A percentile compares a stretch with the other conserved stretches of the same genome.
These are phyloP conservation scores for Tritrichomonas foetus DNA, from an alignment of 208 protist species.

Conservation along the genomic window DNA sequence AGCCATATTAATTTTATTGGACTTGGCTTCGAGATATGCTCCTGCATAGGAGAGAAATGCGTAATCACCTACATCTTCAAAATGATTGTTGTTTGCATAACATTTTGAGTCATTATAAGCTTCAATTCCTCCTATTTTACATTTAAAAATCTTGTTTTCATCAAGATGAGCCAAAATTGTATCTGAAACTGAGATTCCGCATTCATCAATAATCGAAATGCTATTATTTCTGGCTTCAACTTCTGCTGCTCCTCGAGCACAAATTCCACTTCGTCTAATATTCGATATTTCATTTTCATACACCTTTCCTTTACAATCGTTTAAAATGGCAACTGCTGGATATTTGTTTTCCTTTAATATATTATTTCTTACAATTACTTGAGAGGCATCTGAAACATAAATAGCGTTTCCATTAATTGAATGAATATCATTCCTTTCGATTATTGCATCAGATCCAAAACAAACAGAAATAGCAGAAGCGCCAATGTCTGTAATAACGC, in stretches of 20 bases:
- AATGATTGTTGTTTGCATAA: not conserved
- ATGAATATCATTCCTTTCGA: not conserved
- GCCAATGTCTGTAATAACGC: not conserved
- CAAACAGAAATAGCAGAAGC: not conserved
- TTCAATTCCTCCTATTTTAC: not conserved
- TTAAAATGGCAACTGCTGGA: not conserved
- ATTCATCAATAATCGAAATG: not conserved
- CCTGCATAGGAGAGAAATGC: not conserved
- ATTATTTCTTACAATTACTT: not conserved
- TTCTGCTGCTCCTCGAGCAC: not conserved
- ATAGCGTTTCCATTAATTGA: not conserved
- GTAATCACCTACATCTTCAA: not conserved
- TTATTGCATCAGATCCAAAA: not conserved
- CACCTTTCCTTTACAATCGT: not conserved
- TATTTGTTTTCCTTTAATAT: not conserved
- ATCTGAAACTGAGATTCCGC: not conserved
- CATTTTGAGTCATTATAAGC: not conserved
- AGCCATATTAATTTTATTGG: not conserved
- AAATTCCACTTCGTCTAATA: not conserved
- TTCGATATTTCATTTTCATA: not conserved
- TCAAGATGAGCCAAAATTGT: not conserved
- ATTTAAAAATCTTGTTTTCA: not conserved
- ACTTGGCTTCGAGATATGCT: not conserved
- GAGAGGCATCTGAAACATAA: not conserved
- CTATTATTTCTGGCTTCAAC: not conserved